A percentile compares a stretch with the other conserved stretches of the same genome.
Conservation (phyloP, 2,329 filamentous ascomycete genomes). For the Cadophora luteo-olivacea region DNA sequence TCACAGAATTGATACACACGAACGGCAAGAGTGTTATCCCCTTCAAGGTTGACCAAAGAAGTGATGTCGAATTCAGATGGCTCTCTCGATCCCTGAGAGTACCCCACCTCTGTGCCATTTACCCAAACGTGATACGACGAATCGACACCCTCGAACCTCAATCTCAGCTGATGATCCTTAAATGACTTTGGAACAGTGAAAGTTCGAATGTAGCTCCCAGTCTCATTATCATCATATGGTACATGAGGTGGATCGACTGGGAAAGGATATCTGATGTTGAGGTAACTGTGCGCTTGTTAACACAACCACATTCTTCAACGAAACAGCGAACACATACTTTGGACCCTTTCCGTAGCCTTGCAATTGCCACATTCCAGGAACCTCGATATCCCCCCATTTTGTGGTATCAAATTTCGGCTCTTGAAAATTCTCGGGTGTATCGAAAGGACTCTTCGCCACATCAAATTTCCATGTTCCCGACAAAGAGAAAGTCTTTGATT, state of each 20-base stretch:
- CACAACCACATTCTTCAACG: background rate
- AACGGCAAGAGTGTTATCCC: conserved; percentile 50
- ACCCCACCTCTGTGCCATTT: conserved; percentile 61
- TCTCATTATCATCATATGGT: conserved; percentile 57
- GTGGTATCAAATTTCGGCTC: conserved; percentile 38
- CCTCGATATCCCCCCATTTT: conserved; percentile 55
- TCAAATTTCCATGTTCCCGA: conserved; percentile 43
- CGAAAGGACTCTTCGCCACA: conserved; percentile 39
- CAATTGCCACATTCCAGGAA: conserved; percentile 62
- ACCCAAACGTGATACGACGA: conserved; percentile 63
- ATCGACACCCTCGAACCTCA: conserved; percentile 65
- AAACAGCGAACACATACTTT: conserved; percentile 27
- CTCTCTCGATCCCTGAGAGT: conserved; percentile 62
- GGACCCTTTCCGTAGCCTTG: conserved; percentile 60
- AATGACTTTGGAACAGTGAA: conserved; percentile 54
- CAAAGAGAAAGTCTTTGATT: conserved; percentile 47
- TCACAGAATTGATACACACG: conserved; percentile 63
- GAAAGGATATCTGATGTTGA: conserved; percentile 60
- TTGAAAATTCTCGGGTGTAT: conserved; percentile 37
- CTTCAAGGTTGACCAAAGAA: conserved; percentile 43
- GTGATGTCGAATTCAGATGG: conserved; percentile 65
- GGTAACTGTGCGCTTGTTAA: conserved; percentile 49
- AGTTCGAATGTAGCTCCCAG: conserved; percentile 57
- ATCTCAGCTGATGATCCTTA: conserved; percentile 51
- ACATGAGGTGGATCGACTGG: conserved; percentile 60